Evolutionary conservation across 371 early-diverging fungal species (phyloP).

Genomic region (Phascolomyces articulosus): DNA sequence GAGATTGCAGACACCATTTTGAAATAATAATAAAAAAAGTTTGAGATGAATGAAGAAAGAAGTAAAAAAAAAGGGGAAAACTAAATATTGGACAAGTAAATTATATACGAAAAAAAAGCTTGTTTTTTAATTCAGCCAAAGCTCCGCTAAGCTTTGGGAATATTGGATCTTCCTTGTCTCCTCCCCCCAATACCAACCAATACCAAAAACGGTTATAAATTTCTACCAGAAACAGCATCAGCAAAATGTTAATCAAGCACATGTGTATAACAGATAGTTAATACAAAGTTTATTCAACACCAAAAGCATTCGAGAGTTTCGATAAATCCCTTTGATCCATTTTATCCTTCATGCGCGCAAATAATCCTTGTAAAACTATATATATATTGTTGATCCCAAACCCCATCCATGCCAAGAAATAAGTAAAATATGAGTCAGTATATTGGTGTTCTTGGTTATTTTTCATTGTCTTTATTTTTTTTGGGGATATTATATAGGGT

Average conservation of each 20-base stretch:
- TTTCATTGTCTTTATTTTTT: too few species aligned
- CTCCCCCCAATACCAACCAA: background rate
- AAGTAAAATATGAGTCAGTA: too few species aligned
- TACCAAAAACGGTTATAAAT: background rate
- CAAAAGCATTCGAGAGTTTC: constrained; percentile 15
- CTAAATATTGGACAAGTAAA: background rate
- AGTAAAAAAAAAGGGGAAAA: background rate
- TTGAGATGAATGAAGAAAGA: background rate
- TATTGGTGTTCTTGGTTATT: too few species aligned
- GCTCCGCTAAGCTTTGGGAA: background rate
- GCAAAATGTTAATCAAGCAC: too few species aligned
- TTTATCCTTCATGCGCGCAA: constrained; percentile 9
- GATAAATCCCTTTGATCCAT: constrained; percentile 1
- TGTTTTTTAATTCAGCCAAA: background rate
- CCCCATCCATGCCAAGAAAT: background rate
- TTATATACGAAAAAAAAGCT: background rate
- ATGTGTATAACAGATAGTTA: too few species aligned
- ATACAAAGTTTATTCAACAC: constrained; percentile 9
- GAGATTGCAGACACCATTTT: constrained; percentile 11
- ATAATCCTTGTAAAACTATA: constrained; percentile 14
- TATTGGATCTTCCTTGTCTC: background rate
- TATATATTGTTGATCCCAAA: background rate
- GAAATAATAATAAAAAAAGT: background rate
- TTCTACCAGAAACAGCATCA: too few species aligned
- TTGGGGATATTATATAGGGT: too few species aligned